Evolutionary conservation across 352 stramenopile species (phyloP).

Genomic region (Globisporangium mamillatum): DNA sequence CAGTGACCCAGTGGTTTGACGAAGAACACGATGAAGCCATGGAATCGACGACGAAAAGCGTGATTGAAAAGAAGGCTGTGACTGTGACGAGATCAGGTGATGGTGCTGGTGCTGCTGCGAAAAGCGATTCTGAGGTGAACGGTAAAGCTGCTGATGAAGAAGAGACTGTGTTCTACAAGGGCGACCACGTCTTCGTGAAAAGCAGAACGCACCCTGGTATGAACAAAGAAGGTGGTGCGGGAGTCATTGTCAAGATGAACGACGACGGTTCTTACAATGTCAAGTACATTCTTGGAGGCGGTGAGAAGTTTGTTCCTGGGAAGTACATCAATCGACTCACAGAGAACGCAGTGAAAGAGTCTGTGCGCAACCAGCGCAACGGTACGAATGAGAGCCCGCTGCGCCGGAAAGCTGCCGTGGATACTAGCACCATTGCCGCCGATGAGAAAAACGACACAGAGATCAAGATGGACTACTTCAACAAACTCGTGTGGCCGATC

Average conservation of each 20-base stretch:
- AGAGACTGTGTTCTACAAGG: constrained; percentile 39
- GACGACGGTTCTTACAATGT: constrained; percentile 75
- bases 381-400: constrained; percentile 11
- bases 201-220: constrained; percentile 72
- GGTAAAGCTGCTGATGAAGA: not conserved
- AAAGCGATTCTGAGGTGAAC: constrained; percentile 14
- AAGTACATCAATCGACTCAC: constrained; percentile 67
- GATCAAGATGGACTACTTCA: constrained; percentile 65
- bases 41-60: constrained; percentile 8
- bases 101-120: constrained; percentile 1
- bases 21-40: constrained; percentile 11
- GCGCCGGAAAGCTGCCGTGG: not conserved
- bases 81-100: not conserved
- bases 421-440: not conserved
- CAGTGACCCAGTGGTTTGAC: constrained; percentile 42
- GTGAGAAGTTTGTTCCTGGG: constrained; percentile 60
- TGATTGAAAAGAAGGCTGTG: not conserved
- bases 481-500: constrained; percentile 77
- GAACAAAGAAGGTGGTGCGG: constrained; percentile 74
- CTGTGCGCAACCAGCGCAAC: constrained; percentile 54
- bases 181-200: constrained; percentile 71
- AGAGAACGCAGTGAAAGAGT: constrained; percentile 71
- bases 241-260: constrained; percentile 43
- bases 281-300: constrained; percentile 82
- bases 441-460: constrained; percentile 24